phyloP scores from a whole-genome alignment of 169 alveolate species.

The Plasmodium cynomolgi region DNA sequence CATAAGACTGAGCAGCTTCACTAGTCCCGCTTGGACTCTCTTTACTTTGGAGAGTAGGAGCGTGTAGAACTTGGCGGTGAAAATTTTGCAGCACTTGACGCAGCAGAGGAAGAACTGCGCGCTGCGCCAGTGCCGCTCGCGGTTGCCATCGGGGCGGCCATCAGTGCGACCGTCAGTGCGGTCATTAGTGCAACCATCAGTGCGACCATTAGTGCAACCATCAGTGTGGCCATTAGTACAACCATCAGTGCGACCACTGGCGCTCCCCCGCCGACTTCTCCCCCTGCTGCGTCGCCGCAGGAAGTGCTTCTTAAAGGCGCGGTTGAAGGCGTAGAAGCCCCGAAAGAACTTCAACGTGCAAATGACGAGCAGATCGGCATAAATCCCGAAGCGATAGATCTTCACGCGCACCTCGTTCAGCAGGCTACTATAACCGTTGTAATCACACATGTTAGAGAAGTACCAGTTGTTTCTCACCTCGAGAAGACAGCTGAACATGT shows the following conservation, averaged over 20 bases:
- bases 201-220: background rate
- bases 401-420: background rate
- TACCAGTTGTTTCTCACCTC: background rate
- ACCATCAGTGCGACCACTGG: background rate
- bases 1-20: background rate
- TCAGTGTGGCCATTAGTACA: too few species aligned
- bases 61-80: background rate
- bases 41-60: background rate
- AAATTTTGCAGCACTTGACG: background rate
- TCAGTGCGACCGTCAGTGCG: background rate
- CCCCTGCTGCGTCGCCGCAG: background rate
- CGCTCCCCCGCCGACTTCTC: background rate
- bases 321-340: constrained; percentile 4
- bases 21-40: background rate
- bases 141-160: background rate
- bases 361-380: background rate
- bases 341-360: background rate
- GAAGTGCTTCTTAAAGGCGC: background rate
- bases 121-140: background rate
- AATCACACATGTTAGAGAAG: background rate
- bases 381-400: background rate
- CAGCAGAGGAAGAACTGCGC: background rate
- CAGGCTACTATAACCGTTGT: background rate
- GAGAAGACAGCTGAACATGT: background rate
- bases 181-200: background rate